Conservation (phyloP, 805 yeast genomes). For the Candida takata region DNA sequence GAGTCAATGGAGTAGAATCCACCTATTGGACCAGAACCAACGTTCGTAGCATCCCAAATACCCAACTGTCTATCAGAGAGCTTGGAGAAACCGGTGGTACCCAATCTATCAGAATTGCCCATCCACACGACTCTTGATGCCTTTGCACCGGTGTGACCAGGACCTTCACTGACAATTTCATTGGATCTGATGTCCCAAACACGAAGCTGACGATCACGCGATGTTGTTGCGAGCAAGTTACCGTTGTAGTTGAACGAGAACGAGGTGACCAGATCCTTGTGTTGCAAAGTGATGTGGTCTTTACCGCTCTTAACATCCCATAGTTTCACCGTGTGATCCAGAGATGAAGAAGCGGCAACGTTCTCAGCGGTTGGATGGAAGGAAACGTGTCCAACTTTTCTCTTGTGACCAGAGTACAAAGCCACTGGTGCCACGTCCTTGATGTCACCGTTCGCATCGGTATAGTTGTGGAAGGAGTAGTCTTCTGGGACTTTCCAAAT, state of each 20-base stretch:
- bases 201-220: conserved; percentile 84
- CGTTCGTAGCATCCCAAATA: conserved; percentile 77
- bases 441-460: conserved; percentile 47
- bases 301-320: conserved; percentile 84
- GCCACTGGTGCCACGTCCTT: conserved; percentile 67
- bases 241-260: conserved; percentile 91
- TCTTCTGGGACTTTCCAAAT: conserved; percentile 85
- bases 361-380: conserved; percentile 86
- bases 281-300: conserved; percentile 65
- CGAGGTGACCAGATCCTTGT: conserved; percentile 88
- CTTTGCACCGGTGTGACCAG: conserved; percentile 91
- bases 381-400: conserved; percentile 88
- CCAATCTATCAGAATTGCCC: conserved; percentile 76
- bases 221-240: conserved; percentile 74
- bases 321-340: conserved; percentile 84
- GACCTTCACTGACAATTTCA: conserved; percentile 70
- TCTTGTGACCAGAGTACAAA: conserved; percentile 73
- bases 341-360: conserved; percentile 82
- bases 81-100: conserved; percentile 91
- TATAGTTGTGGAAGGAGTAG: conserved; percentile 61
- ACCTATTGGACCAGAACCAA: conserved; percentile 78
- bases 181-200: conserved; percentile 87
- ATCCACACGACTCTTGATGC: conserved; percentile 85
- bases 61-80: conserved; percentile 93
- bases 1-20: conserved; percentile 84